Base-by-base conservation (phyloP, 352 stramenopile species). In the Ochromonadaceae sp. region DNA sequence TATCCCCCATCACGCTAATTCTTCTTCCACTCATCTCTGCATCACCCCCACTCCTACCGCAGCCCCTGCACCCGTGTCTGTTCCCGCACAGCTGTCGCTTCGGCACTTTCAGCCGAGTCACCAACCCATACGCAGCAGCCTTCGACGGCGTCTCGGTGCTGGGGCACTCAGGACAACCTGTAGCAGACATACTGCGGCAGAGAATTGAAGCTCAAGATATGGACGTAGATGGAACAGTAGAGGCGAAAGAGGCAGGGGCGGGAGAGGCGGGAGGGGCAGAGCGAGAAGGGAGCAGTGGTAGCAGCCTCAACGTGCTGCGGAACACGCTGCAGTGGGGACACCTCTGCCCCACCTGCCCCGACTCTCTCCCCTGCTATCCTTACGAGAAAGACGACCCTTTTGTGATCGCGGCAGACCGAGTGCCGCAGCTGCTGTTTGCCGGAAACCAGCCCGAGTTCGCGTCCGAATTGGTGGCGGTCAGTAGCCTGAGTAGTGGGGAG, bases 41-140 rank as follows among this genome's bases (percentile, higher is more conserved):
- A 20, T 30, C 47, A n/a, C 67, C 82, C 84, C 59, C 75, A 78
- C 79, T 95, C 70, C 89, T 90, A 12, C 90, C 97, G 74, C 83
- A 95, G 70, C 90, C 88, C 15, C 79, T 98, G 34, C 90, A 97
- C 71, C 77, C 78, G 26, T 94, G 84, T 73, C 63, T 97, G 9
- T 83, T 98, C 47, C 90, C 84, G 17, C 74, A 83, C 40, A 81
- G 79, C 20, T 73, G 73, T 7, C 73, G 80, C 25, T 95, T 90
- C 69, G 72, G 57, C 9, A 67, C 79, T 43, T 80, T 75, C 0
- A 82, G 90, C 65, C 78, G 76, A 36, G 81, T 91, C 22, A 88
- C 90, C 12, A 98, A 98, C 74, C 92, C 92, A 5, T 93, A 95
- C 66, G 81, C 91, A 46, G 76, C 78, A 0, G 71, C 73, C 35